Conservation (phyloP, 1,139 yeast species). For the Debaryomyces coudertii region DNA sequence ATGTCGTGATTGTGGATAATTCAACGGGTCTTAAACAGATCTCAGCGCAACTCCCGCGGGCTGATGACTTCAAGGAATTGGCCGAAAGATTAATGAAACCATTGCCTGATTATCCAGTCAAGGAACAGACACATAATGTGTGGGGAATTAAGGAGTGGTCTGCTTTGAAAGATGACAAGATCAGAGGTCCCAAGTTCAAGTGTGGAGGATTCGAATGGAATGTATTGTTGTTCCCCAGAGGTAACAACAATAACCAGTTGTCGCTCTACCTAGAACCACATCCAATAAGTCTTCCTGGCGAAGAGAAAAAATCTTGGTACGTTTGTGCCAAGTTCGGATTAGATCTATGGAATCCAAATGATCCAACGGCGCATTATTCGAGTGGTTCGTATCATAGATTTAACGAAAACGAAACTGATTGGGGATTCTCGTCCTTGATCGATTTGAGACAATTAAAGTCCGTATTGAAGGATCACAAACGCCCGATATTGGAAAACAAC, state of each 20-base stretch:
- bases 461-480: constrained; percentile 6
- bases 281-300: constrained; percentile 39
- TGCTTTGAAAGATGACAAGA: constrained; percentile 51
- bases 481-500: constrained; percentile 54
- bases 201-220: constrained; percentile 79
- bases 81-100: constrained; percentile 43
- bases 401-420: constrained; percentile 75
- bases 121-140: constrained; percentile 50
- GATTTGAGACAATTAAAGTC: constrained; percentile 55
- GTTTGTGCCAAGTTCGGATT: constrained; percentile 91
- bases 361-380: constrained; percentile 62
- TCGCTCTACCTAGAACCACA: constrained; percentile 70
- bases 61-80: constrained; percentile 34
- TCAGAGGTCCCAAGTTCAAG: constrained; percentile 54
- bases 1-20: constrained; percentile 11
- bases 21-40: not conserved
- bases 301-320: constrained; percentile 57
- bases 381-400: constrained; percentile 83
- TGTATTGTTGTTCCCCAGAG: constrained; percentile 75
- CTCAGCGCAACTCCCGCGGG: constrained; percentile 26
- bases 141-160: constrained; percentile 80
- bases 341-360: constrained; percentile 79
- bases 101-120: constrained; percentile 47
- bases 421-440: constrained; percentile 90
- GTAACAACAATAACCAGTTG: constrained; percentile 53